Evolutionary conservation across 768 basidiomycete species (phyloP).

Genomic region (Hydnomerulius pinastri): DNA sequence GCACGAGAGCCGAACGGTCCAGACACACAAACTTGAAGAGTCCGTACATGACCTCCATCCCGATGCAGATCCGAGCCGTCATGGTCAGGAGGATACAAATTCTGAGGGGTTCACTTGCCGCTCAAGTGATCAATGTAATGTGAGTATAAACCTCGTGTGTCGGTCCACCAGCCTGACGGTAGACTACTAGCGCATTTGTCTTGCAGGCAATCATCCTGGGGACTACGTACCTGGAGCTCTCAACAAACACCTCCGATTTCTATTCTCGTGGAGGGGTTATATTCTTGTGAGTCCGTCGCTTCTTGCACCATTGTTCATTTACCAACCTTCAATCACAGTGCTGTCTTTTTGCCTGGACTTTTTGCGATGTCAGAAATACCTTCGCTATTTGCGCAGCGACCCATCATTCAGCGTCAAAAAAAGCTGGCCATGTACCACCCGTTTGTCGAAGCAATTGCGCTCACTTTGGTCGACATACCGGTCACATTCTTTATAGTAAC

Average conservation of each 20-base stretch:
- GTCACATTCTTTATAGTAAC: conserved; percentile 39
- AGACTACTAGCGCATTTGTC: conserved; percentile 38
- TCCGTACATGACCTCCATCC: conserved; percentile 51
- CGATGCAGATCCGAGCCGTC: conserved; percentile 50
- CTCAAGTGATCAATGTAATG: conserved; percentile 33
- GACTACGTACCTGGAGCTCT: conserved; percentile 47
- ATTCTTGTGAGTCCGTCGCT: conserved; percentile 62
- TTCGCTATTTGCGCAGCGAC: conserved; percentile 45
- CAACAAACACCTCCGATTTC: conserved; percentile 35
- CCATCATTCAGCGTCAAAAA: conserved; percentile 45
- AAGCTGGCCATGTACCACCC: conserved; percentile 53
- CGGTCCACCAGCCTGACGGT: neutral
- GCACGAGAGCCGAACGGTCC: conserved; percentile 55
- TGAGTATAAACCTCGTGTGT: conserved; percentile 1
- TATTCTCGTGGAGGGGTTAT: conserved; percentile 78
- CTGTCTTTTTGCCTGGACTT: conserved; percentile 60
- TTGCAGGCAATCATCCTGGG: conserved; percentile 35
- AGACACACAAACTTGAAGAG: conserved; percentile 44
- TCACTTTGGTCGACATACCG: conserved; percentile 50
- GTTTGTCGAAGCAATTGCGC: conserved; percentile 46
- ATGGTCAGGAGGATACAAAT: conserved; percentile 49
- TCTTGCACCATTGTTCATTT: neutral
- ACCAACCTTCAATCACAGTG: conserved; percentile 32
- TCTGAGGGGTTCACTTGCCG: conserved; percentile 39
- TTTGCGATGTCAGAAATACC: conserved; percentile 62